phyloP scores from a whole-genome alignment of 345 rosid genomes.

The Excoecaria cochinchinensis region DNA sequence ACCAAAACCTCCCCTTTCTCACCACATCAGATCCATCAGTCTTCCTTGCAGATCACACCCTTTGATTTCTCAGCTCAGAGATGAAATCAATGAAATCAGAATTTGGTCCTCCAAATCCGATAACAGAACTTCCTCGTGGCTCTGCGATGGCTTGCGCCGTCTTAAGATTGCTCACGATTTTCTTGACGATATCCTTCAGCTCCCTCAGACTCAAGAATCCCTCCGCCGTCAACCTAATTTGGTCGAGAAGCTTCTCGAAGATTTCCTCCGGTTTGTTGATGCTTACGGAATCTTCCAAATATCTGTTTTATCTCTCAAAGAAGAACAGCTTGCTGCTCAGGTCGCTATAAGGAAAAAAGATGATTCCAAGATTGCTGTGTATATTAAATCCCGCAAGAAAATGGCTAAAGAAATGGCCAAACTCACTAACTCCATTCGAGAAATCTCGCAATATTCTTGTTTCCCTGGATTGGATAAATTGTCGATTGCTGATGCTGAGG shows the following conservation, averaged over 20 bases:
- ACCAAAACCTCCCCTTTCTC: slow-evolving; percentile 40
- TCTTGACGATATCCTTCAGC: slow-evolving; percentile 48
- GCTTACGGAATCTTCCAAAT: slow-evolving; percentile 57
- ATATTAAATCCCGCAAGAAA: slow-evolving; percentile 37
- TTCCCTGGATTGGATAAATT: slow-evolving; percentile 1
- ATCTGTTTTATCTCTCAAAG: slow-evolving; percentile 39
- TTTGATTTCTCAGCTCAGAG: slow-evolving; percentile 45
- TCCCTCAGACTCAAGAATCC: slow-evolving; percentile 53
- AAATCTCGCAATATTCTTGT: slow-evolving; percentile 17
- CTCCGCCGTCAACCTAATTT: slow-evolving; percentile 38
- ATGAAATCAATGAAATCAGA: slow-evolving; percentile 33
- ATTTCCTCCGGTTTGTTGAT: slow-evolving; percentile 51
- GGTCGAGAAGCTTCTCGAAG: slow-evolving; percentile 54
- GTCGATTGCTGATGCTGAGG: slow-evolving; percentile 30
- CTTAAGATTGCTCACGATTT: slow-evolving; percentile 45
- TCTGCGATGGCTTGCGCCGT: slow-evolving; percentile 40
- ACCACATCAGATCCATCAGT: slow-evolving; percentile 55
- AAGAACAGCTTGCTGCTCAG: slow-evolving; percentile 46
- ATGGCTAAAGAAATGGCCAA: slow-evolving; percentile 41
- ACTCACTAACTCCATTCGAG: slow-evolving; percentile 31
- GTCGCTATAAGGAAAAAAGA: slow-evolving; percentile 53
- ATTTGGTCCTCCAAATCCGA: slow-evolving; percentile 27
- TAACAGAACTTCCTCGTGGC: slow-evolving; percentile 34
- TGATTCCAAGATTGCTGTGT: slow-evolving; percentile 35
- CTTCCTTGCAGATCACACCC: slow-evolving; percentile 65